Evolutionary conservation across 2,329 filamentous ascomycete species (phyloP).

Genomic region (Paecilomyces dactylethromorphus): DNA sequence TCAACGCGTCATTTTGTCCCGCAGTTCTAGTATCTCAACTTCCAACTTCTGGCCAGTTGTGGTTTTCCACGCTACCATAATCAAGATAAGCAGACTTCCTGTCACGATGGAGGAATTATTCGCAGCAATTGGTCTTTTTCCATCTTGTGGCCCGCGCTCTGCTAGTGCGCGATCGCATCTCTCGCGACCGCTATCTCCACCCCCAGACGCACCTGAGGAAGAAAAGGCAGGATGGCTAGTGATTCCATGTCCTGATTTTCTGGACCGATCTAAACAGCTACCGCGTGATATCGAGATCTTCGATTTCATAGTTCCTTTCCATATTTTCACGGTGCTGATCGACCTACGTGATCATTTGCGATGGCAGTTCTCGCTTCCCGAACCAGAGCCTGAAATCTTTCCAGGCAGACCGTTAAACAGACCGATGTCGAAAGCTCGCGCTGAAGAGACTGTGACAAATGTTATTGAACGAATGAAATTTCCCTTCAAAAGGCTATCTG

Average conservation of each 20-base stretch:
- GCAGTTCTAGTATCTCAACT: background rate
- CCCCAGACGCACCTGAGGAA: background rate
- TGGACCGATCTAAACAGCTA: background rate
- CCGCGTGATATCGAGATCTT: background rate
- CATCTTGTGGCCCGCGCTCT: background rate
- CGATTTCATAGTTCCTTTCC: background rate
- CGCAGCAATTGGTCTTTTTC: background rate
- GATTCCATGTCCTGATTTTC: constrained; percentile 3
- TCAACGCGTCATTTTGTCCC: background rate
- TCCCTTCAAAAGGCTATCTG: background rate
- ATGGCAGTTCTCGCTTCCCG: background rate
- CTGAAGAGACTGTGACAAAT: background rate
- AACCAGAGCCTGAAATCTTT: background rate
- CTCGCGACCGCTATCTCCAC: background rate
- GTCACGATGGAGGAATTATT: background rate
- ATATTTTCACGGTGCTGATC: background rate
- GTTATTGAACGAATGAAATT: background rate
- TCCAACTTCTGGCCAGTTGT: background rate
- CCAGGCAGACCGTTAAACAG: background rate
- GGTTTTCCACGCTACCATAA: background rate
- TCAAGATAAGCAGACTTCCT: background rate
- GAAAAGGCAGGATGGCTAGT: background rate
- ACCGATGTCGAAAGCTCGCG: background rate
- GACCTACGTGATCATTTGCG: background rate
- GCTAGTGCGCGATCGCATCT: background rate